These are phyloP conservation scores for Penicillium sp. DNA, from an alignment of 2,329 filamentous ascomycete genomes.

Conservation along the genomic window DNA sequence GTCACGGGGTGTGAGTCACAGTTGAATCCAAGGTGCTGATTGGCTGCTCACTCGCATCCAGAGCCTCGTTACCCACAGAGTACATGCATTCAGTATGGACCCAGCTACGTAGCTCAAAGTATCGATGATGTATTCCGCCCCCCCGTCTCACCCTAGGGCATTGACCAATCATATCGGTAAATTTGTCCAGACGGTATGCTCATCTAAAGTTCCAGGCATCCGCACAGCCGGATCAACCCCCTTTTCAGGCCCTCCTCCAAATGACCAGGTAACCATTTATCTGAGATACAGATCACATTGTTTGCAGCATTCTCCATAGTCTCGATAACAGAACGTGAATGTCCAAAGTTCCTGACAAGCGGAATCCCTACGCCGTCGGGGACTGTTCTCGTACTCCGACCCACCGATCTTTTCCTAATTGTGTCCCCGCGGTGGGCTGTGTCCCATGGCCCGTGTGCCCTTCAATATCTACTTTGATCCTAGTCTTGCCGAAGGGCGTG, in stretches of 20 bases:
- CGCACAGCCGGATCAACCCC: conserved; percentile 5
- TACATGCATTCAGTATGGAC: background rate
- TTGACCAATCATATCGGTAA: conserved; percentile 11
- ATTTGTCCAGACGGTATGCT: background rate
- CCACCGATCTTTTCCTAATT: conserved; percentile 27
- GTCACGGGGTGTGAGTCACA: conserved; percentile 43
- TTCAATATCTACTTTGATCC: conserved; percentile 10
- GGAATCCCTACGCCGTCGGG: background rate
- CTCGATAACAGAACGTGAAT: too few relatives aligned
- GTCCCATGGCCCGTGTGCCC: conserved; percentile 18
- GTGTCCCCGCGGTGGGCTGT: conserved; percentile 27
- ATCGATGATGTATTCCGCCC: conserved; percentile 1
- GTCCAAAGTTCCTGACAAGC: background rate
- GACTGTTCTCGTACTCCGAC: conserved; percentile 1
- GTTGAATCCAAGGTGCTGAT: conserved; percentile 14
- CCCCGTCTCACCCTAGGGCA: background rate
- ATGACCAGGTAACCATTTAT: background rate
- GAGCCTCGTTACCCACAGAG: background rate
- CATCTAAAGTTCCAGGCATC: conserved; percentile 9
- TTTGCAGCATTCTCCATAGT: background rate
- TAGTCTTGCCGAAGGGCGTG: conserved; percentile 28
- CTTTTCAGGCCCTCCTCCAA: background rate
- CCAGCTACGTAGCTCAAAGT: background rate
- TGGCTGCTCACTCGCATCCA: conserved; percentile 19
- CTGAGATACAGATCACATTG: background rate